Percentiles rank a stretch among this genome's conserved stretches.
Conservation (phyloP, 441 rosid species). For the Pelargonium australe region DNA sequence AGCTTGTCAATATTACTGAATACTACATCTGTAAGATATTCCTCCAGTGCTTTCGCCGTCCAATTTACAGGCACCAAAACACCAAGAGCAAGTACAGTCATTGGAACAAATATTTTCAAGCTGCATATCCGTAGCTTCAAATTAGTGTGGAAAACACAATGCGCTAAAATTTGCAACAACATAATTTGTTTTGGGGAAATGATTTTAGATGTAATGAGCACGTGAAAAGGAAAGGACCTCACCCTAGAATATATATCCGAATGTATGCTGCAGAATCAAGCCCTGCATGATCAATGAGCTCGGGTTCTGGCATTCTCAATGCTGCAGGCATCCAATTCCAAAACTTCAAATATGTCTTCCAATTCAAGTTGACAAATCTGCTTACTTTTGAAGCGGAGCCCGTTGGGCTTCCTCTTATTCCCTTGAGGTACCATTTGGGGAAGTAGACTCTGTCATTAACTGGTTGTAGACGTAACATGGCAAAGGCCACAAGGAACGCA, state of each 20-base stretch:
- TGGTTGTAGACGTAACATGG: slow-evolving; percentile 77
- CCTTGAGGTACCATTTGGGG: slow-evolving; percentile 75
- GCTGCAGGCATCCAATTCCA: slow-evolving; percentile 99
- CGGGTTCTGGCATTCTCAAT: slow-evolving; percentile 66
- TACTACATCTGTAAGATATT: slow-evolving; percentile 51
- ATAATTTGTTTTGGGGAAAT: too few species aligned
- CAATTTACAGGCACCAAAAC: slow-evolving; percentile 91
- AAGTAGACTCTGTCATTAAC: slow-evolving; percentile 91
- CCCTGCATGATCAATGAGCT: slow-evolving; percentile 83
- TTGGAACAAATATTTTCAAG: slow-evolving; percentile 78
- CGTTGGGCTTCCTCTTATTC: slow-evolving; percentile 65
- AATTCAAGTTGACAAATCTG: slow-evolving; percentile 73
- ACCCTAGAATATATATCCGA: slow-evolving; percentile 93
- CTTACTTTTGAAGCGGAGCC: slow-evolving; percentile 46
- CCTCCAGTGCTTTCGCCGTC: slow-evolving; percentile 70
- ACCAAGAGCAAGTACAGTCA: slow-evolving; percentile 61
- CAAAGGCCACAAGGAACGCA: slow-evolving; percentile 80
- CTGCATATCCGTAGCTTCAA: slow-evolving; percentile 24
- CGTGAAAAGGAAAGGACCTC: slow-evolving; percentile 8
- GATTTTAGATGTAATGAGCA: not conserved
- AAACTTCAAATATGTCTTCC: slow-evolving; percentile 68
- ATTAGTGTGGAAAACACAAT: too few species aligned
- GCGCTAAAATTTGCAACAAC: not conserved
- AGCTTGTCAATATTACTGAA: slow-evolving; percentile 85
- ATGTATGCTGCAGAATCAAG: slow-evolving; percentile 90